phyloP scores from a whole-genome alignment of 345 rosid genomes.

The Lumnitzera racemosa region DNA sequence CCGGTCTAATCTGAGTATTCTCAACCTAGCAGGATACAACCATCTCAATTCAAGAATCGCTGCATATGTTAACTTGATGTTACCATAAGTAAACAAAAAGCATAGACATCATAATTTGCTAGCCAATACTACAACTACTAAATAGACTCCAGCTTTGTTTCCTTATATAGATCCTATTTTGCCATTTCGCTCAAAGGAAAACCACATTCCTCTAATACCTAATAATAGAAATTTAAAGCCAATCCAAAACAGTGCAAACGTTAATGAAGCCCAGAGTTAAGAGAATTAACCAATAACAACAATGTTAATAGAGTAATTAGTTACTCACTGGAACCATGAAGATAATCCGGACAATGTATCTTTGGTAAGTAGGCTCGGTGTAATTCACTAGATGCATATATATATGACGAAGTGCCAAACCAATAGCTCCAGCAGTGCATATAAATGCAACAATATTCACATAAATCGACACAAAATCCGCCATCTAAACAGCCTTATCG shows the following conservation, averaged over 20 bases:
- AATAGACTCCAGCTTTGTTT: no score
- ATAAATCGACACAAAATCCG: slow-evolving; percentile 46
- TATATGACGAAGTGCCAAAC: slow-evolving; percentile 67
- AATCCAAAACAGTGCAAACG: no score
- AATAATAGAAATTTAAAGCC: no score
- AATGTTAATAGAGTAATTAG: not conserved
- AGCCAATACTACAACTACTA: not conserved
- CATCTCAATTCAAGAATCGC: no score
- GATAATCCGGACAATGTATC: slow-evolving; percentile 97
- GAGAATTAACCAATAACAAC: no score
- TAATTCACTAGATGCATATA: slow-evolving; percentile 86
- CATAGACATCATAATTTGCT: not conserved
- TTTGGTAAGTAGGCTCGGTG: slow-evolving; percentile 94
- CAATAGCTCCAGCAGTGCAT: slow-evolving; percentile 67
- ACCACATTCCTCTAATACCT: no score
- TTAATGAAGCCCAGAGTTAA: no score
- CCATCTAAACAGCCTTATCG: slow-evolving; percentile 33
- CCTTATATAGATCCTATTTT: not conserved
- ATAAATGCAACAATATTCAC: slow-evolving; percentile 51
- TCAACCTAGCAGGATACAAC: no score
- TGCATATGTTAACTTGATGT: no score
- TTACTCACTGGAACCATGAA: slow-evolving; percentile 92
- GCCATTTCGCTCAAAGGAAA: no score
- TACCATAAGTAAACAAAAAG: no score
- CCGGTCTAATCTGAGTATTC: no score